Conservation (phyloP, 1,139 yeast genomes). For the Blastobotrys elegans region DNA sequence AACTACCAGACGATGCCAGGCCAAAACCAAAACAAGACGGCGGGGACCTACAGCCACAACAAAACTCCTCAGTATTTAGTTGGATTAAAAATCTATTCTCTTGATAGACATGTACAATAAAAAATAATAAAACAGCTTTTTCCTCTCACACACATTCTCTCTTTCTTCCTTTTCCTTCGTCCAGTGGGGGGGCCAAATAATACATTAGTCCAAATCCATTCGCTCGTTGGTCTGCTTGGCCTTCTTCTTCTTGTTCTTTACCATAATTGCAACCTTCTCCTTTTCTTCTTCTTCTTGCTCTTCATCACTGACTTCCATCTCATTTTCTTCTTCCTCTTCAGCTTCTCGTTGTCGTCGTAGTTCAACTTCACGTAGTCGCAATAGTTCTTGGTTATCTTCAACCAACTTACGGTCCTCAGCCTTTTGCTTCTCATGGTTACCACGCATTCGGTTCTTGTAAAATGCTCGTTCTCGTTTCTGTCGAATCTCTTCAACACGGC, state of each 20-base stretch:
- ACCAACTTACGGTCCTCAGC: conserved; percentile 85
- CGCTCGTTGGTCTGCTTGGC: conserved; percentile 2
- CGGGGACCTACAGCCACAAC: background rate
- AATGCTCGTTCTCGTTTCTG: conserved; percentile 95
- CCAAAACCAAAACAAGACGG: background rate
- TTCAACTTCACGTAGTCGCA: conserved; percentile 91
- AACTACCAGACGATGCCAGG: conserved; percentile 13
- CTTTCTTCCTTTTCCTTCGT: background rate
- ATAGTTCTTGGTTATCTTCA: conserved; percentile 79
- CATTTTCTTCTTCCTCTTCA: conserved; percentile 41
- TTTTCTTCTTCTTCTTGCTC: conserved; percentile 44
- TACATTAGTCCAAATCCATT: conserved; percentile 13
- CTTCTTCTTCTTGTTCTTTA: conserved; percentile 52
- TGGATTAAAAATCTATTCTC: background rate
- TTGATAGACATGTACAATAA: background rate
- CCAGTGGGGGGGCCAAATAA: no score
- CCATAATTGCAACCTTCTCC: conserved; percentile 73
- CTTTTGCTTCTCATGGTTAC: conserved; percentile 82
- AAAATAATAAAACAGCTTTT: background rate
- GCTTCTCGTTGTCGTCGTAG: conserved; percentile 73
- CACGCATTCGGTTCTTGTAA: conserved; percentile 99
- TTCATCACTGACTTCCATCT: conserved; percentile 36
- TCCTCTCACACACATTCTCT: background rate
- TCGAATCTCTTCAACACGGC: conserved; percentile 93
- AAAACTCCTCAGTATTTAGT: background rate